These are phyloP conservation scores for Daucus carota DNA, from an alignment of 129 eudicot genomes.

Conservation along the genomic window DNA sequence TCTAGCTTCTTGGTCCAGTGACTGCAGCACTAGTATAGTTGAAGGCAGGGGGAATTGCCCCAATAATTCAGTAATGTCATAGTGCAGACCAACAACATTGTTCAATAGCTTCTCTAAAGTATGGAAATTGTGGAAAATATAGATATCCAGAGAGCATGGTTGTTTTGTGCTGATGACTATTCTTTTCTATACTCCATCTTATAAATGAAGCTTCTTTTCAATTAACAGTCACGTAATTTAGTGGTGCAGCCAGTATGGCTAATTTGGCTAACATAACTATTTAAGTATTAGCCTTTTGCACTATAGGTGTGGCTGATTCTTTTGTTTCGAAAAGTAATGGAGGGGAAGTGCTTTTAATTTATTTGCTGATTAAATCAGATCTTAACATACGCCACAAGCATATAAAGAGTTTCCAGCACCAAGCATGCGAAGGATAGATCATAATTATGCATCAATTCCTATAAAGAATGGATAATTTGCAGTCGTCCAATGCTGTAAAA, in stretches of 20 bases:
- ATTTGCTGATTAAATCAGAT: not conserved
- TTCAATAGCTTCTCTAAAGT: not conserved
- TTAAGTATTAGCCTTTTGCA: not conserved
- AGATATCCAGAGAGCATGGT: not conserved
- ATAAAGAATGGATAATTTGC: not conserved
- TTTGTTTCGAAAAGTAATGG: not conserved
- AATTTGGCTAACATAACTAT: not conserved
- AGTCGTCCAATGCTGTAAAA: not conserved
- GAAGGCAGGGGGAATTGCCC: constrained; percentile 19
- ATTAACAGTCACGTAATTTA: not conserved
- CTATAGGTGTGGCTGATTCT: not conserved
- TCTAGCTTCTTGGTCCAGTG: constrained; percentile 85
- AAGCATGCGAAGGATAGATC: not conserved
- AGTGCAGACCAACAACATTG: constrained; percentile 7
- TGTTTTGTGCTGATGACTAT: not conserved
- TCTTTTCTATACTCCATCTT: not conserved
- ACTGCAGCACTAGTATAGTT: constrained; percentile 76
- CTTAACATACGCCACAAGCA: not conserved
- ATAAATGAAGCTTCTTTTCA: not conserved
- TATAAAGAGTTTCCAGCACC: not conserved
- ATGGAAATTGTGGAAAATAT: not conserved
- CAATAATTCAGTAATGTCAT: not conserved
- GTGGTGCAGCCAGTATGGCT: not conserved
- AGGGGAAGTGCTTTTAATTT: not conserved
- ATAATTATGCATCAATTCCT: not conserved